Evolutionary conservation across 192 early-diverging fungal genomes (phyloP).

Genomic region (Radiomyces spectabilis): DNA sequence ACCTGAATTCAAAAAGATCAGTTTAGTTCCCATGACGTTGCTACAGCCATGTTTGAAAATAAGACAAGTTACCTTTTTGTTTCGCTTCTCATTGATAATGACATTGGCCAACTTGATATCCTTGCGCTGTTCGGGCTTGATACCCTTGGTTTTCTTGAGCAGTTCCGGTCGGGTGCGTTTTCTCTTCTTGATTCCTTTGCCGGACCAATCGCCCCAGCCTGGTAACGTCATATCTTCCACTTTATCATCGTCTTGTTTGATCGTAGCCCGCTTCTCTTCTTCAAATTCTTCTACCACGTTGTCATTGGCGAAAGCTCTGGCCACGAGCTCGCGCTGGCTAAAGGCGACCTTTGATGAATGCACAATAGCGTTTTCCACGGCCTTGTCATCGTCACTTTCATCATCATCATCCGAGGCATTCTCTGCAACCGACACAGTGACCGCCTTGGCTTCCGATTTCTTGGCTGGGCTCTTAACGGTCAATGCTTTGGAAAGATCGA

Average conservation of each 20-base stretch:
- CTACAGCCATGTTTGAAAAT: neutral
- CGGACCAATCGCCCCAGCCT: constrained; percentile 91
- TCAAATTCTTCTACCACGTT: constrained; percentile 89
- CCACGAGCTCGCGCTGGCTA: constrained; percentile 76
- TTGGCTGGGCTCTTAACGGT: constrained; percentile 37
- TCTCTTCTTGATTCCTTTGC: constrained; percentile 42
- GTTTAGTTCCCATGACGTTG: neutral
- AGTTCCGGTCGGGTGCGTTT: constrained; percentile 36
- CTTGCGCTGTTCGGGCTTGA: constrained; percentile 57
- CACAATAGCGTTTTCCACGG: constrained; percentile 44
- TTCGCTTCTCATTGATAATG: constrained; percentile 85
- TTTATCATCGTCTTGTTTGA: constrained; percentile 71
- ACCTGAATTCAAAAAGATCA: constrained; percentile 31
- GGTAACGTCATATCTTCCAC: constrained; percentile 81
- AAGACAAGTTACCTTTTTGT: constrained; percentile 59
- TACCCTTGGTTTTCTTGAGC: constrained; percentile 35
- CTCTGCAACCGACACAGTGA: neutral
- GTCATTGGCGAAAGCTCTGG: constrained; percentile 93
- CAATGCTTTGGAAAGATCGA: constrained; percentile 61
- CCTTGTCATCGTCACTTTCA: constrained; percentile 26
- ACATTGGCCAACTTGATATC: constrained; percentile 75
- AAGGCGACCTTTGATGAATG: constrained; percentile 50
- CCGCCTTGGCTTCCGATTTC: constrained; percentile 3
- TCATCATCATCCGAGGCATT: constrained; percentile 27
- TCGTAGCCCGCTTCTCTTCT: constrained; percentile 65